Percentiles rank a stretch among this genome's conserved stretches.
phyloP scores from a whole-genome alignment of 108 stramenopile species.

The Ochromonas danica region DNA sequence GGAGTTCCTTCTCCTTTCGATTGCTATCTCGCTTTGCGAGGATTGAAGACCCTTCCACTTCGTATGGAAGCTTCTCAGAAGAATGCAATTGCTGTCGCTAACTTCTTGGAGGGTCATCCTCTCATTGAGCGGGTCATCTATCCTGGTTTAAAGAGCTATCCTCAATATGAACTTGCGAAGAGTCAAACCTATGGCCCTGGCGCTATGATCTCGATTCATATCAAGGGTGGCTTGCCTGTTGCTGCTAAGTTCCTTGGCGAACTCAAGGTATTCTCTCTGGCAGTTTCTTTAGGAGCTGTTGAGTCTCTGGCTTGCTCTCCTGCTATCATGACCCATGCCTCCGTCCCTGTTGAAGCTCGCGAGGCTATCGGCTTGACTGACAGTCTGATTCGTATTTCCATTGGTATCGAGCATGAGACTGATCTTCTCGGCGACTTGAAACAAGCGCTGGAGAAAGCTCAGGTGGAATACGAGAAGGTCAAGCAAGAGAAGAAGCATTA shows the following conservation, averaged over 20 bases:
- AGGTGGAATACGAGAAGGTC: conserved; percentile 5
- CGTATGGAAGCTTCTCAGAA: conserved; percentile 73
- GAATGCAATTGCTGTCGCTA: conserved; percentile 72
- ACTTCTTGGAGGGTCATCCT: conserved; percentile 64
- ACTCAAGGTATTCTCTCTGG: conserved; percentile 66
- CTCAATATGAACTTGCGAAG: conserved; percentile 72
- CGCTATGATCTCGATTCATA: conserved; percentile 84
- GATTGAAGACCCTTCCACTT: conserved; percentile 80
- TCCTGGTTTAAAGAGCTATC: conserved; percentile 80
- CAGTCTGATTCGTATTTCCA: conserved; percentile 76
- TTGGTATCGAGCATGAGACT: conserved; percentile 73
- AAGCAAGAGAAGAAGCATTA: no score
- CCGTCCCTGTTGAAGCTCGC: conserved; percentile 72
- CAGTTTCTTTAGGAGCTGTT: conserved; percentile 90
- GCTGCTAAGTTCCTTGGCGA: conserved; percentile 77
- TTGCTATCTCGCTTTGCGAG: conserved; percentile 77
- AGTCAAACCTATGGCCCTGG: conserved; percentile 78
- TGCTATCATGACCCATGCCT: conserved; percentile 84
- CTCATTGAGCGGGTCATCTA: conserved; percentile 71
- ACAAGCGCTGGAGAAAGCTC: conserved; percentile 61
- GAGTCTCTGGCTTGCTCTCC: conserved; percentile 89
- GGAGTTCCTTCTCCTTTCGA: conserved; percentile 83
- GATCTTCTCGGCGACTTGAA: conserved; percentile 79
- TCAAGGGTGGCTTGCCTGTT: conserved; percentile 64
- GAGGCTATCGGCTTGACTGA: conserved; percentile 70